These are phyloP conservation scores for Apiotrichum gracile DNA, from an alignment of 1,284 basidiomycete species.

Conservation along the genomic window DNA sequence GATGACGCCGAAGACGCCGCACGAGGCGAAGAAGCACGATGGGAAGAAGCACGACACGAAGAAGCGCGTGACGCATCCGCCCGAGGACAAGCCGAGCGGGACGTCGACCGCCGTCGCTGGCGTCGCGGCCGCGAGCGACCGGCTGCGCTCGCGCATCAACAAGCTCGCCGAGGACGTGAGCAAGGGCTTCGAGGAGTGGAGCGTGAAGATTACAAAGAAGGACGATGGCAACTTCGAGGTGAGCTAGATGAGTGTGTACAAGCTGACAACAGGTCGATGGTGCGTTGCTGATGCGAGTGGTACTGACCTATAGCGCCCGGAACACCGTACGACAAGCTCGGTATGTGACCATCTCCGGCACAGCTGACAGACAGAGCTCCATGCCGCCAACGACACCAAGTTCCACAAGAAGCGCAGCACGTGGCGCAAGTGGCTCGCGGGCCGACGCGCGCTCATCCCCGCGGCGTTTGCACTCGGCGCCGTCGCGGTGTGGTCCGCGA, in stretches of 20 bases:
- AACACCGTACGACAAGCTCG: constrained; percentile 45
- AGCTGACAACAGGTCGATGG: constrained; percentile 6
- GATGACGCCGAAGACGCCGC: too few relatives aligned
- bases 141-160: constrained; percentile 3
- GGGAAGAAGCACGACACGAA: too few relatives aligned
- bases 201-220: constrained; percentile 32
- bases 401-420: constrained; percentile 4
- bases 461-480: constrained; percentile 12
- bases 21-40: too few relatives aligned
- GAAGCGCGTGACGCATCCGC: not conserved
- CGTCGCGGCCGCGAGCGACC: not conserved
- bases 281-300: not conserved
- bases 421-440: constrained; percentile 26
- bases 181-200: constrained; percentile 30
- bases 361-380: constrained; percentile 27
- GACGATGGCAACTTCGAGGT: constrained; percentile 12
- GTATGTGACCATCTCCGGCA: constrained; percentile 16
- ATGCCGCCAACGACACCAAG: constrained; percentile 17
- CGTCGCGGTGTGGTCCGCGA: constrained; percentile 17
- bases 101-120: not conserved
- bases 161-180: constrained; percentile 15
- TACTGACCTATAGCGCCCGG: constrained; percentile 35
- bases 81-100: not conserved
- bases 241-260: not conserved
- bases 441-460: constrained; percentile 18